These are phyloP conservation scores for Saksenaea vasiformis DNA, from an alignment of 371 early-diverging fungal genomes.

Conservation along the genomic window DNA sequence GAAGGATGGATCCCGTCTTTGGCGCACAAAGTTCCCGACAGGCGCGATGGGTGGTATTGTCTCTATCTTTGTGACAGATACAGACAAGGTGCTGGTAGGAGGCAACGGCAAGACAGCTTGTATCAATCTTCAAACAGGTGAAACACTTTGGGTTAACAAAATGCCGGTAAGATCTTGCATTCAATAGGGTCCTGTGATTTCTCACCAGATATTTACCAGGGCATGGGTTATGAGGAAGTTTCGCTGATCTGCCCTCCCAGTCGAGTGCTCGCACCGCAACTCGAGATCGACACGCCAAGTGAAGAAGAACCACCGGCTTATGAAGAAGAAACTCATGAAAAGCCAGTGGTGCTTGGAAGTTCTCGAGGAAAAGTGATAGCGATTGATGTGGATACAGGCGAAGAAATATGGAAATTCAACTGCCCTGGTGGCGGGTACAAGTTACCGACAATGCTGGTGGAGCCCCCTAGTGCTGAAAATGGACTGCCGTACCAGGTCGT, in stretches of 20 bases:
- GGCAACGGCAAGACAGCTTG: conserved; percentile 23
- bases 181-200: not conserved
- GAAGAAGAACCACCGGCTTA: conserved; percentile 13
- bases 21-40: conserved; percentile 27
- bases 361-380: conserved; percentile 34
- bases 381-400: conserved; percentile 22
- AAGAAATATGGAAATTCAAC: conserved; percentile 33
- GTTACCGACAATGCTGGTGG: conserved; percentile 28
- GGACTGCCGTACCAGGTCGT: conserved; percentile 7
- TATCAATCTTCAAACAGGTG: conserved; percentile 24
- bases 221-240: conserved; percentile 28
- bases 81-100: conserved; percentile 22
- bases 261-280: conserved; percentile 9
- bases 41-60: conserved; percentile 21
- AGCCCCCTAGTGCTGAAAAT: conserved; percentile 15
- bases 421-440: conserved; percentile 33
- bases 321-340: conserved; percentile 2
- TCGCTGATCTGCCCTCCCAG: conserved; percentile 21
- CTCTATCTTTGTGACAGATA: conserved; percentile 35
- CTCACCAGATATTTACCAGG: conserved; percentile 7
- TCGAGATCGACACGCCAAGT: not conserved
- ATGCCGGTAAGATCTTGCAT: conserved; percentile 31
- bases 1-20: conserved; percentile 26
- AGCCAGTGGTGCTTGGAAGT: conserved; percentile 25
- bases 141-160: conserved; percentile 29